A percentile compares a stretch with the other conserved stretches of the same genome.
Conservation (phyloP, 805 yeast genomes). For the Ogataea degrootiae region DNA sequence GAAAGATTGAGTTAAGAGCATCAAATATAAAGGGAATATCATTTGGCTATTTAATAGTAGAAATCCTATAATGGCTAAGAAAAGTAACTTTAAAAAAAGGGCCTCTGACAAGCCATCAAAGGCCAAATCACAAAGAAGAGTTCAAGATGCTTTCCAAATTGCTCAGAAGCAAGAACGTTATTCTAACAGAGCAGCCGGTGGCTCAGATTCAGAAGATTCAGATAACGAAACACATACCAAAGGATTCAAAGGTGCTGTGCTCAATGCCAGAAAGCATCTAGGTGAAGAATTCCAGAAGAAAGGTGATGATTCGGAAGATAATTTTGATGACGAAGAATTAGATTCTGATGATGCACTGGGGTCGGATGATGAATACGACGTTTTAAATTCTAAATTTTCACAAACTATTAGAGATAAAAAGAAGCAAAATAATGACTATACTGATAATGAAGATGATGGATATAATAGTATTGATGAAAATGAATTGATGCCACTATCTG, state of each 20-base stretch:
- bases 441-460: conserved; percentile 51
- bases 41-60: no score
- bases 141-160: conserved; percentile 25
- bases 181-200: neutral
- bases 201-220: neutral
- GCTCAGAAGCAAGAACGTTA: conserved; percentile 19
- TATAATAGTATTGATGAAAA: conserved; percentile 73
- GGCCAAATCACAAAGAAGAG: conserved; percentile 17
- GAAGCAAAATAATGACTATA: conserved; percentile 17
- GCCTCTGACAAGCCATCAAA: conserved; percentile 4
- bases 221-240: conserved; percentile 8
- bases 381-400: conserved; percentile 60
- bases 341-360: conserved; percentile 85
- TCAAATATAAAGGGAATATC: no score
- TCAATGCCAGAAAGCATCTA: conserved; percentile 32
- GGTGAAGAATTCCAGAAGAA: conserved; percentile 3
- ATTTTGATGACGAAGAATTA: conserved; percentile 34
- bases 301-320: conserved; percentile 24
- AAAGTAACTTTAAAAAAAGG: conserved; percentile 6
- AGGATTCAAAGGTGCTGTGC: conserved; percentile 18
- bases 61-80: conserved; percentile 4
- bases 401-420: conserved; percentile 62
- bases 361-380: conserved; percentile 66
- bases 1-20: no score
- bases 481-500: conserved; percentile 73